Evolutionary conservation across 2,329 filamentous ascomycete species (phyloP).

Genomic region (Phialophora verrucosa): DNA sequence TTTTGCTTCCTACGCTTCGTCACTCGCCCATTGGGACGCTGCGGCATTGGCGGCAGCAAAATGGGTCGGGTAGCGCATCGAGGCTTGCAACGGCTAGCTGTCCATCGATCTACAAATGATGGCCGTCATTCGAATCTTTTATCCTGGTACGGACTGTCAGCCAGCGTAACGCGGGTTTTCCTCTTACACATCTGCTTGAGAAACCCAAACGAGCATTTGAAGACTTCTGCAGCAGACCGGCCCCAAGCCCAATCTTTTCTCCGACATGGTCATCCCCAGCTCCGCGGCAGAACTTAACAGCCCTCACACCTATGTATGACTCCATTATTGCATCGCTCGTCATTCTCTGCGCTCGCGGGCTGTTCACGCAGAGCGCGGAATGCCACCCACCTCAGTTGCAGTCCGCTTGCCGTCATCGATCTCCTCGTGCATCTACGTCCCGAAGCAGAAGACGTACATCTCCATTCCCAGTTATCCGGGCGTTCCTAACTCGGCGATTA

Average conservation of each 20-base stretch:
- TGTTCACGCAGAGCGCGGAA: conserved; percentile 9
- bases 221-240: conserved; percentile 17
- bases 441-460: conserved; percentile 3
- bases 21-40: conserved; percentile 16
- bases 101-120: conserved; percentile 7
- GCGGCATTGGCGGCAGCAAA: conserved; percentile 28
- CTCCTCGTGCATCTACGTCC: conserved; percentile 3
- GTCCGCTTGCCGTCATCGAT: conserved; percentile 30
- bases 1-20: conserved; percentile 16
- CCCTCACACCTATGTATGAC: neutral
- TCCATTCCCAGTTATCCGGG: conserved; percentile 20
- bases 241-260: conserved; percentile 28
- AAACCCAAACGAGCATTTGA: conserved; percentile 9
- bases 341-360: conserved; percentile 7
- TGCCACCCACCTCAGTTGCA: conserved; percentile 20
- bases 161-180: conserved; percentile 23
- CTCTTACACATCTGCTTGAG: conserved; percentile 8
- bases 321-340: conserved; percentile 9
- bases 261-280: conserved; percentile 33
- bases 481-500: conserved; percentile 28
- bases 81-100: conserved; percentile 31
- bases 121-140: conserved; percentile 32
- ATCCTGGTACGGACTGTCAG: conserved; percentile 10
- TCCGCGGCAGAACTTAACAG: conserved; percentile 26
- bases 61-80: conserved; percentile 27